Evolutionary conservation across 768 basidiomycete species (phyloP).

Genomic region (Boletus sp.): DNA sequence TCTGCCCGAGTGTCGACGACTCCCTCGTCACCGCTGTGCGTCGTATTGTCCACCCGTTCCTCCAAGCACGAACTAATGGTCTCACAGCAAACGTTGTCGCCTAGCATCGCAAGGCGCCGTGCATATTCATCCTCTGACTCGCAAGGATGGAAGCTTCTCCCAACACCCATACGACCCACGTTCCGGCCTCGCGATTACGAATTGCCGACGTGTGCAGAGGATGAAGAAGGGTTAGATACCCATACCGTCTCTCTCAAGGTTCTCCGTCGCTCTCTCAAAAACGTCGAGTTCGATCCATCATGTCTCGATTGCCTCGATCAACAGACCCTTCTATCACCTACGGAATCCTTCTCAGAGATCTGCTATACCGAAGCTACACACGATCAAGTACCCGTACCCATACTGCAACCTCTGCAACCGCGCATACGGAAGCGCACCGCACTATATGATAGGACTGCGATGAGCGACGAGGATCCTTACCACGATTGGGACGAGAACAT

Average conservation of each 20-base stretch:
- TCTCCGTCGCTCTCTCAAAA: conserved; percentile 32
- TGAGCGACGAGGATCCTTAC: conserved; percentile 34
- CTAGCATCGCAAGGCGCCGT: conserved; percentile 23
- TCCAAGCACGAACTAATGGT: not conserved
- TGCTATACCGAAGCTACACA: conserved; percentile 42
- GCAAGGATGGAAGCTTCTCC: conserved; percentile 30
- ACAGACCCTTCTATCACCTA: conserved; percentile 38
- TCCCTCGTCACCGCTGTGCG: conserved; percentile 24
- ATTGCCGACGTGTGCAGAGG: conserved; percentile 28
- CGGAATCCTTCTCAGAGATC: conserved; percentile 41
- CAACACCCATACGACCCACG: conserved; percentile 32
- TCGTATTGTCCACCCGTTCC: not conserved
- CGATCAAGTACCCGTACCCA: conserved; percentile 27
- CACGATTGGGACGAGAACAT: conserved; percentile 36
- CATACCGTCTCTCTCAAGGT: conserved; percentile 31
- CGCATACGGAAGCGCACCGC: conserved; percentile 29
- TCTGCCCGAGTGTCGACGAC: conserved; percentile 29
- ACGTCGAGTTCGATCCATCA: conserved; percentile 38
- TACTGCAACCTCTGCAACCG: conserved; percentile 31
- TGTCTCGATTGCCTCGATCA: conserved; percentile 43
- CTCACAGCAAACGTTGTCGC: conserved; percentile 16
- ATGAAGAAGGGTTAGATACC: conserved; percentile 25
- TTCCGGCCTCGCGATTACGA: conserved; percentile 35
- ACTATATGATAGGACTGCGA: conserved; percentile 31
- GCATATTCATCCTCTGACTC: conserved; percentile 34